These are phyloP conservation scores for Chloranthus sessilifolius DNA, from an alignment of 164 flowering plant species.

Conservation along the genomic window DNA sequence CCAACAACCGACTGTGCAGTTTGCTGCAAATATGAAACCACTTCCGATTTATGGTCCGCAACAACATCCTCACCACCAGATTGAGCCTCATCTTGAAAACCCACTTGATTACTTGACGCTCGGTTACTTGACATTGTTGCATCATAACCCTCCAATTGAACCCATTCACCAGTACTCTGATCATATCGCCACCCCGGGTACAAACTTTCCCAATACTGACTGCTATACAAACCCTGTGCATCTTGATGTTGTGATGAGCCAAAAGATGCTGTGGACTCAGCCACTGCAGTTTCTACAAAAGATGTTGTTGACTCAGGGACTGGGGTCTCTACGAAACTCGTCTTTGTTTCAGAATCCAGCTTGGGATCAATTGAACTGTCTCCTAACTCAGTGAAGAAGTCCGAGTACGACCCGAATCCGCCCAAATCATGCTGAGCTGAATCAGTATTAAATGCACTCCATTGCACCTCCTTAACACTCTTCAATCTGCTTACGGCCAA, in stretches of 20 bases:
- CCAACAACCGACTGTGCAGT: conserved; percentile 35
- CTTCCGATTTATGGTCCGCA: conserved; percentile 32
- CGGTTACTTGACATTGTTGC: conserved; percentile 4
- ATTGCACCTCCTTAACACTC: conserved; percentile 64
- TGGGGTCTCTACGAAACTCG: conserved; percentile 12
- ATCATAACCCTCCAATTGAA: conserved; percentile 46
- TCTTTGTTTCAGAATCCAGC: conserved; percentile 10
- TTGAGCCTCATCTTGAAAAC: conserved; percentile 7
- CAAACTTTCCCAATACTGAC: conserved; percentile 52
- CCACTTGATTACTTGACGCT: conserved; percentile 18
- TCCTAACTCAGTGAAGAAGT: conserved; percentile 48
- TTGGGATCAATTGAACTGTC: conserved; percentile 5
- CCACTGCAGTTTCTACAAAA: too few relatives aligned
- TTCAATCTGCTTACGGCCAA: conserved; percentile 2
- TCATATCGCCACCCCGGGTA: conserved; percentile 85
- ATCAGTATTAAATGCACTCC: conserved; percentile 54
- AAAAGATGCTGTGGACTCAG: conserved; percentile 24
- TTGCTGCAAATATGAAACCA: conserved; percentile 43
- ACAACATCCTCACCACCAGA: conserved; percentile 13
- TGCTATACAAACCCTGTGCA: conserved; percentile 35
- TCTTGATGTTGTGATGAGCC: too few relatives aligned
- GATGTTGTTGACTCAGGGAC: conserved; percentile 18
- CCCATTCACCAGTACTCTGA: conserved; percentile 58
- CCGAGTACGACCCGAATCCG: conserved; percentile 56
- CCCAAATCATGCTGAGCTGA: conserved; percentile 17